Evolutionary conservation across 2,329 filamentous ascomycete species (phyloP).

Genomic region (Diaporthe australafricana): DNA sequence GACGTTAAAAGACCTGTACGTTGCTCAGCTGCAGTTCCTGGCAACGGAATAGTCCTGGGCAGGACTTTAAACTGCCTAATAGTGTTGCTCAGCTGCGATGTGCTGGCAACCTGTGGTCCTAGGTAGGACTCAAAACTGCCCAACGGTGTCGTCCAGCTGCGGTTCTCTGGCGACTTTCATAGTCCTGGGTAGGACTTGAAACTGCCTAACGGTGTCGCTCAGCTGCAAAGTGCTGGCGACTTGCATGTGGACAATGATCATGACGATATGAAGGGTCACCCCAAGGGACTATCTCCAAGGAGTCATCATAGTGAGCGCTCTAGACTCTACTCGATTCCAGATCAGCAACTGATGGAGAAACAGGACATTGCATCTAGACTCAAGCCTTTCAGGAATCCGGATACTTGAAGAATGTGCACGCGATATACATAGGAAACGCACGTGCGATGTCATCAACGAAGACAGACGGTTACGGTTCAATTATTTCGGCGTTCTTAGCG

Average conservation of each 20-base stretch:
- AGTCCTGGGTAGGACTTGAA: slow-evolving; percentile 24
- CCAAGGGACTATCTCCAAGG: slow-evolving; percentile 1
- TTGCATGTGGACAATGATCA: neutral
- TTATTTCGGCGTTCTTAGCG: slow-evolving; percentile 20
- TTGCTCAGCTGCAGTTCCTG: slow-evolving; percentile 28
- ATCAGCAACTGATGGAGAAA: neutral
- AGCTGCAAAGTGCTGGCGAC: neutral
- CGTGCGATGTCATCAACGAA: slow-evolving; percentile 9
- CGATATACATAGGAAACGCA: neutral
- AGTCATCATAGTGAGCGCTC: slow-evolving; percentile 5
- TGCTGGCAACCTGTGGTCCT: slow-evolving; percentile 44
- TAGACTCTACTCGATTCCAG: neutral
- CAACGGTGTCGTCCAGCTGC: neutral
- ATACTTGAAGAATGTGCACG: slow-evolving; percentile 15
- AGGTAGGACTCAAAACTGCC: slow-evolving; percentile 51
- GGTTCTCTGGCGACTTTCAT: too few species aligned
- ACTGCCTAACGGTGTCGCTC: slow-evolving; percentile 1
- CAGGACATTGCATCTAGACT: slow-evolving; percentile 19
- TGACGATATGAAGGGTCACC: neutral
- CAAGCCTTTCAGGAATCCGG: slow-evolving; percentile 14
- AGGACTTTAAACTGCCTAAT: too few species aligned
- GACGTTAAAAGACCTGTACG: slow-evolving; percentile 52
- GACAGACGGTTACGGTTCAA: neutral
- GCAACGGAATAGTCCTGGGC: neutral
- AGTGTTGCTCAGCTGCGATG: neutral